Base-by-base conservation (phyloP, 306 rosid species). In the Citrullus colocynthis region DNA sequence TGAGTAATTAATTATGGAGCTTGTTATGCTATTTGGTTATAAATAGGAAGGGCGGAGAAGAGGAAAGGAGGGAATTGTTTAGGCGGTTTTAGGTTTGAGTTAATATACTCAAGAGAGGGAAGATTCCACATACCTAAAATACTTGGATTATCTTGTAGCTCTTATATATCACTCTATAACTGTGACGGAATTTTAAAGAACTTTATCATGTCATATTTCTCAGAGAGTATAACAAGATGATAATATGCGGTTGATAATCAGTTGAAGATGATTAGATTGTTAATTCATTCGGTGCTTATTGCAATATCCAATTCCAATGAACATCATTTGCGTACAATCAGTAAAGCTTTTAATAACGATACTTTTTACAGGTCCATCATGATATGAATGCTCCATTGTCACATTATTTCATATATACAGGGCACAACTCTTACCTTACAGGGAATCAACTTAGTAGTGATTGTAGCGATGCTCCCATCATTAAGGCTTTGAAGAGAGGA, bases 381-480 rank as follows among this genome's bases (percentile, higher is more conserved):
- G 97, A 92, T 71, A 94, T 92, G 98, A 85, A 81, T 60, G 93
- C 92, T 65, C 98, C 98, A 17, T 82, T 91, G 65, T 91, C 98
- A 78, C 97, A 94, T 86, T 94, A 94, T 86, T 94, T 85, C 91
- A 94, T 92, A 90, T 90, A 91, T 69, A 94, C 98, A 80, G 98
- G 98, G 77, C 98, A 94, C 87, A 94, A 94, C 87, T 94, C 98
- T 44, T 94, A 94, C 79, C 87, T 94, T 2, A 91, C 97, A 55
- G 98, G 98, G 82, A 94, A 94, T 89, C 98, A 94, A 81, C 91
- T 94, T 16, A 94, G 93, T 86, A 92, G 98, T 69, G 95, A 90
- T 63, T 92, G 95, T 51, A 94, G 98, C 41, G 95, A 88, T 76
- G 87, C 77, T 49, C 98, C 98, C 52, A 89, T 94, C 74, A 92